Evolutionary conservation across 495 filamentous ascomycete genomes (phyloP).

Genomic region (Talaromyces stipitatus): DNA sequence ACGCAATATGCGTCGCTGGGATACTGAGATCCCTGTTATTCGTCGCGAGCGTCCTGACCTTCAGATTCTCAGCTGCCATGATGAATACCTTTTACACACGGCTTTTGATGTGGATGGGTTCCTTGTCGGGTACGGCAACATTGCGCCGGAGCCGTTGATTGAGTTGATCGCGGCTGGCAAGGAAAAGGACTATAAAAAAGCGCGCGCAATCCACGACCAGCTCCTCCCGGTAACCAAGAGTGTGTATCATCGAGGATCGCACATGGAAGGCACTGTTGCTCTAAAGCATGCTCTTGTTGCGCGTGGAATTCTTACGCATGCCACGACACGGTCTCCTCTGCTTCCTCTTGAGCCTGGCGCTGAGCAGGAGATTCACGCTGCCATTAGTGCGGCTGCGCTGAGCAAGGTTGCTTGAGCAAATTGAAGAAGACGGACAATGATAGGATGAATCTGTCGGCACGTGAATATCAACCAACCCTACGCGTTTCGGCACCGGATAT

Average conservation of each 20-base stretch:
- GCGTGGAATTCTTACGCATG: slow-evolving; percentile 22
- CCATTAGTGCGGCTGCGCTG: slow-evolving; percentile 15
- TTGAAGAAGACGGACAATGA: not conserved
- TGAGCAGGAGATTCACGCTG: slow-evolving; percentile 23
- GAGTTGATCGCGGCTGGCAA: slow-evolving; percentile 26
- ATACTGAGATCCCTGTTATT: slow-evolving; percentile 28
- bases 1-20: slow-evolving; percentile 31
- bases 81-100: slow-evolving; percentile 30
- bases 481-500: too few relatives aligned
- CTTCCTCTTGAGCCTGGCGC: slow-evolving; percentile 21
- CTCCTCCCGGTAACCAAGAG: slow-evolving; percentile 22
- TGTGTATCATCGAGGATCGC: slow-evolving; percentile 27
- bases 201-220: slow-evolving; percentile 22
- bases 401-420: slow-evolving; percentile 5
- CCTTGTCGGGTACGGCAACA: slow-evolving; percentile 31
- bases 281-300: slow-evolving; percentile 27
- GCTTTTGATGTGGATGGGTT: slow-evolving; percentile 28
- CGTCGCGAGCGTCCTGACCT: slow-evolving; percentile 22
- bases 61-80: slow-evolving; percentile 27
- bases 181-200: slow-evolving; percentile 23
- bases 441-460: too few relatives aligned
- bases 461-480: too few relatives aligned
- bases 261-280: slow-evolving; percentile 28
- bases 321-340: slow-evolving; percentile 22
- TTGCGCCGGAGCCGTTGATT: slow-evolving; percentile 25